phyloP scores from a whole-genome alignment of 257 asterid species.

The Hygrophila difformis region DNA sequence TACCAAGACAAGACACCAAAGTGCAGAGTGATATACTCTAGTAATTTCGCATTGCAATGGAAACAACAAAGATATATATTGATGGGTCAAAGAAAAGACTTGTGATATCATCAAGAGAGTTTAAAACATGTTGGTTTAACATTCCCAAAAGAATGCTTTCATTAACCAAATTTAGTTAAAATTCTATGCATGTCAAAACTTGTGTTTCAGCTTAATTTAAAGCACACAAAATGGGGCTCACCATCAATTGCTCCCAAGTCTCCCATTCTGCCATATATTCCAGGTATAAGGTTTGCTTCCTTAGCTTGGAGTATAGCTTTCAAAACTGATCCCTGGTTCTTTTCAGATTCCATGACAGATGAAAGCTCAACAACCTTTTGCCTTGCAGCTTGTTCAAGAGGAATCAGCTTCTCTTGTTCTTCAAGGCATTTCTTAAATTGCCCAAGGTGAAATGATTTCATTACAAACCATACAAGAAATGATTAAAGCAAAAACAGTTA shows the following conservation, averaged over 20 bases:
- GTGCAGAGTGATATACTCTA: not conserved
- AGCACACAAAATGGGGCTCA: slow-evolving; percentile 18
- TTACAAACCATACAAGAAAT: not conserved
- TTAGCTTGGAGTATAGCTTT: slow-evolving; percentile 86
- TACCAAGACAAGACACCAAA: too few relatives aligned
- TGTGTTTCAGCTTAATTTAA: slow-evolving; percentile 7
- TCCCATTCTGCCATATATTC: slow-evolving; percentile 94
- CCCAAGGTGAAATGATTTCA: slow-evolving; percentile 9
- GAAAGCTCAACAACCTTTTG: slow-evolving; percentile 77
- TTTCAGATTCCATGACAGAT: slow-evolving; percentile 77
- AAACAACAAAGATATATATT: not conserved
- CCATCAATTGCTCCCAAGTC: slow-evolving; percentile 98
- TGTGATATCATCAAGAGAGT: not conserved
- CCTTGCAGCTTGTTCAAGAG: slow-evolving; percentile 82
- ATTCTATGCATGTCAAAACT: not conserved
- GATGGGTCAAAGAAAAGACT: not conserved
- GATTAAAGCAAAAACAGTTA: slow-evolving; percentile 1
- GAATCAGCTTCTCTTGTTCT: slow-evolving; percentile 64
- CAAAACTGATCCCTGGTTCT: slow-evolving; percentile 77
- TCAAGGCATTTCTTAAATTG: slow-evolving; percentile 43
- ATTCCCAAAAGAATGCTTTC: too few relatives aligned
- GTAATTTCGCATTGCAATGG: not conserved
- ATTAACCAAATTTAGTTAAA: too few relatives aligned
- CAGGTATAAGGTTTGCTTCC: slow-evolving; percentile 61
- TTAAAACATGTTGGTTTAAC: not conserved